Percentiles rank a stretch among this genome's conserved stretches.
phyloP scores from a whole-genome alignment of 2,329 filamentous ascomycete species.

The Torrubiellomyces zombiae region DNA sequence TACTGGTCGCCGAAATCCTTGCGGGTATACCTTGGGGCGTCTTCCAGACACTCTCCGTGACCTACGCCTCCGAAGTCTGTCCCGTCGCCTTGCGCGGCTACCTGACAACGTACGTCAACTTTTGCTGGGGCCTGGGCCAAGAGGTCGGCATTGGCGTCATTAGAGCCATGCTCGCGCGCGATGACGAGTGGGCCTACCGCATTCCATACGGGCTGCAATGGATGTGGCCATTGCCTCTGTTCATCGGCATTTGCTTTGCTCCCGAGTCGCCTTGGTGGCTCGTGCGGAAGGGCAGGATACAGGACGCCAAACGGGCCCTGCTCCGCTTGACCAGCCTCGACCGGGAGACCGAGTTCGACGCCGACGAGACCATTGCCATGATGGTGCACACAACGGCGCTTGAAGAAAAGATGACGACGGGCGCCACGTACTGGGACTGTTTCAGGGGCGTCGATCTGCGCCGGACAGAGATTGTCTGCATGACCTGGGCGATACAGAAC shows the following conservation, averaged over 20 bases:
- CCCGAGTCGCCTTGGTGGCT: conserved; percentile 63
- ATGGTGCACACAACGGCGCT: conserved; percentile 80
- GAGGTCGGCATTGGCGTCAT: conserved; percentile 60
- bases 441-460: conserved; percentile 66
- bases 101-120: conserved; percentile 59
- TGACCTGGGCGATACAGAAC: conserved; percentile 48
- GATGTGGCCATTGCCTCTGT: conserved; percentile 58
- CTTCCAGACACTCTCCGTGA: conserved; percentile 41
- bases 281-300: conserved; percentile 46
- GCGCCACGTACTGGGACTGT: conserved; percentile 65
- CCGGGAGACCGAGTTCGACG: conserved; percentile 55
- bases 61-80: conserved; percentile 57
- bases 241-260: conserved; percentile 49
- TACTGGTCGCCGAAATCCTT: conserved; percentile 45
- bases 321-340: conserved; percentile 46
- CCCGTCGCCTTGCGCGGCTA: conserved; percentile 56
- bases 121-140: conserved; percentile 65
- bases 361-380: conserved; percentile 77
- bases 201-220: conserved; percentile 61
- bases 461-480: conserved; percentile 55
- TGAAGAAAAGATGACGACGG: conserved; percentile 58
- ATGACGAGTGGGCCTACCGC: conserved; percentile 52
- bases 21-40: conserved; percentile 48
- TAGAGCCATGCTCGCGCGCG: conserved; percentile 45
- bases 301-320: conserved; percentile 50